phyloP scores from a whole-genome alignment of 2,329 filamentous ascomycete genomes.

The Penicillium glabrum region DNA sequence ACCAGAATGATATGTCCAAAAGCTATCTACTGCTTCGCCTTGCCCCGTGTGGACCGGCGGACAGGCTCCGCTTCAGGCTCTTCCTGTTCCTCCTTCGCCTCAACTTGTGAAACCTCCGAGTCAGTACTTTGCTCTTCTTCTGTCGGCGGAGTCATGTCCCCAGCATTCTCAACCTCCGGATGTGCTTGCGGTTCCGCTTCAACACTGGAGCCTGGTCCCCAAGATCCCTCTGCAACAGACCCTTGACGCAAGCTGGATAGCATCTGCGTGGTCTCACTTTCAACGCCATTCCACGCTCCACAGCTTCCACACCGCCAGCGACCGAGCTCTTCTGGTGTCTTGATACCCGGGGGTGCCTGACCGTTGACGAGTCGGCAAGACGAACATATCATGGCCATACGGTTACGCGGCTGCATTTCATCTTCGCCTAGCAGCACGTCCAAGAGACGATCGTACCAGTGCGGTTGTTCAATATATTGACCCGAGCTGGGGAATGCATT shows the following conservation, averaged over 20 bases:
- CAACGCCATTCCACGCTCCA: slow-evolving; percentile 74
- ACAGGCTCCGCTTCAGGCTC: slow-evolving; percentile 15
- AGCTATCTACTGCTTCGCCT: slow-evolving; percentile 23
- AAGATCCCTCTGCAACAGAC: slow-evolving; percentile 16
- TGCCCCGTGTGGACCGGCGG: slow-evolving; percentile 27
- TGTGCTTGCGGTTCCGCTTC: slow-evolving; percentile 18
- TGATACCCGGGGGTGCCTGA: slow-evolving; percentile 85
- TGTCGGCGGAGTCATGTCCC: slow-evolving; percentile 16
- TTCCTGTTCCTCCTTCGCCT: slow-evolving; percentile 17
- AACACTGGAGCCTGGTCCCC: slow-evolving; percentile 23
- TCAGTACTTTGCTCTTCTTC: slow-evolving; percentile 25
- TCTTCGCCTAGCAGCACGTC: slow-evolving; percentile 93
- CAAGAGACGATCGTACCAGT: slow-evolving; percentile 94
- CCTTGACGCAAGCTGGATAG: slow-evolving; percentile 60
- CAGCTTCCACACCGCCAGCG: slow-evolving; percentile 89
- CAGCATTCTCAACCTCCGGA: slow-evolving; percentile 23
- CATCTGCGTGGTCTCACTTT: slow-evolving; percentile 73
- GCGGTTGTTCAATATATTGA: slow-evolving; percentile 48
- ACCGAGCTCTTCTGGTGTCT: slow-evolving; percentile 74
- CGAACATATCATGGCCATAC: slow-evolving; percentile 80
- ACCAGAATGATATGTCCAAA: not conserved
- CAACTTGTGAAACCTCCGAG: slow-evolving; percentile 20
- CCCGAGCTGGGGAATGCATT: slow-evolving; percentile 45
- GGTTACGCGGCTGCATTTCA: slow-evolving; percentile 87
- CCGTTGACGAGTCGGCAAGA: slow-evolving; percentile 89